phyloP scores from a whole-genome alignment of 1,284 basidiomycete genomes.

The Tranzscheliella williamsii region DNA sequence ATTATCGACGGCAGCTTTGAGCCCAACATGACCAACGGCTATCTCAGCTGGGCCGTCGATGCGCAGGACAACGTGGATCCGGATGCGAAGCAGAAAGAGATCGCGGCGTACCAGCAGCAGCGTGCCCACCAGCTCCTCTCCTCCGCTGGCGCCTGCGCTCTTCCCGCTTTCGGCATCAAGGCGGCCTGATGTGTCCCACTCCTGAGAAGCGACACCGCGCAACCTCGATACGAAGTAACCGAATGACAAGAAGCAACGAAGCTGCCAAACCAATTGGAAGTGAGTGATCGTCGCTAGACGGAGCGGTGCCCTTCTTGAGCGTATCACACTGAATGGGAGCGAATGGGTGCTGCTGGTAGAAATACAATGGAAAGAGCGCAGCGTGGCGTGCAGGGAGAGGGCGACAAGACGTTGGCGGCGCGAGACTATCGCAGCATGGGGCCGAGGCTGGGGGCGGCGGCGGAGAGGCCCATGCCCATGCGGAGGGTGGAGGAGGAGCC shows the following conservation, averaged over 20 bases:
- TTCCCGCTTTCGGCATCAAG: slow-evolving; percentile 24
- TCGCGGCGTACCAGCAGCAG: slow-evolving; percentile 40
- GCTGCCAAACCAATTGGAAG: background rate
- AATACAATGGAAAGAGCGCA: slow-evolving; percentile 16
- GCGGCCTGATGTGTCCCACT: too few relatives aligned
- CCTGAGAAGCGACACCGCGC: too few relatives aligned
- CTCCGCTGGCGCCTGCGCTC: background rate
- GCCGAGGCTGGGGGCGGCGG: slow-evolving; percentile 9
- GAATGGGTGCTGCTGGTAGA: too few relatives aligned
- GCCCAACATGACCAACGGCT: slow-evolving; percentile 62
- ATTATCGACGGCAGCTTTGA: slow-evolving; percentile 58
- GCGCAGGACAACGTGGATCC: slow-evolving; percentile 40
- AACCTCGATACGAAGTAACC: too few relatives aligned
- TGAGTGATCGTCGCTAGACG: too few relatives aligned
- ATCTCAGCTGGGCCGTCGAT: slow-evolving; percentile 40
- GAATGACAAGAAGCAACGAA: too few relatives aligned
- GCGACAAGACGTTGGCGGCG: background rate
- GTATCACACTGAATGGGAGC: too few relatives aligned
- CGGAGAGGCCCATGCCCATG: slow-evolving; percentile 23
- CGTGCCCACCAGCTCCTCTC: slow-evolving; percentile 37
- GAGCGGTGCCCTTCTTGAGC: too few relatives aligned
- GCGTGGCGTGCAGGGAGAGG: too few relatives aligned
- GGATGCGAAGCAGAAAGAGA: slow-evolving; percentile 45
- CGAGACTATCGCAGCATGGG: slow-evolving; percentile 10
- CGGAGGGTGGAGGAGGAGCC: slow-evolving; percentile 9